A percentile compares a stretch with the other conserved stretches of the same genome.
Conservation (phyloP, 169 alveolate genomes). For the Plasmodium ovale region DNA sequence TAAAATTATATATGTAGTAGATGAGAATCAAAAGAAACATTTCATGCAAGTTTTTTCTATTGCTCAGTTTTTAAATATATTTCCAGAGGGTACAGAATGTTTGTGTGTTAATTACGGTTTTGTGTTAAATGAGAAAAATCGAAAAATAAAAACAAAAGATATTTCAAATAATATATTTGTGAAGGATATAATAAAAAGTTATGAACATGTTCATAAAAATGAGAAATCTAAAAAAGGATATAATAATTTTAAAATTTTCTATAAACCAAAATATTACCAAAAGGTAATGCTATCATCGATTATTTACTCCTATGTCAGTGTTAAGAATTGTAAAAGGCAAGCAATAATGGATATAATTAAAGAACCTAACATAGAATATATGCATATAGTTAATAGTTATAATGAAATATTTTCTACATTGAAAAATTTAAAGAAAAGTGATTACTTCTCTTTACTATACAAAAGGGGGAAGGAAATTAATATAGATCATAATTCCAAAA, state of each 20-base stretch:
- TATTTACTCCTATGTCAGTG: slow-evolving; percentile 63
- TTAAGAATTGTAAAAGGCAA: slow-evolving; percentile 56
- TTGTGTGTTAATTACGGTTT: slow-evolving; percentile 55
- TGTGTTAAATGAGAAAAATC: slow-evolving; percentile 46
- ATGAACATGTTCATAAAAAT: not conserved
- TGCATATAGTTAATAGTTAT: slow-evolving; percentile 21
- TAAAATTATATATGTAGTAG: slow-evolving; percentile 81
- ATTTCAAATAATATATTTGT: slow-evolving; percentile 30
- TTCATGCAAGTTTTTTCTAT: slow-evolving; percentile 77
- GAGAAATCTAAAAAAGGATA: not conserved
- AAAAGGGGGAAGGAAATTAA: not conserved
- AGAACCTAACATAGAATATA: slow-evolving; percentile 10
- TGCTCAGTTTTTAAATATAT: slow-evolving; percentile 23
- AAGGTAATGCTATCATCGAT: slow-evolving; percentile 21
- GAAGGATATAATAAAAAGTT: slow-evolving; percentile 22
- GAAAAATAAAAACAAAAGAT: slow-evolving; percentile 63
- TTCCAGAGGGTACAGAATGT: slow-evolving; percentile 13
- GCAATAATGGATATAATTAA: slow-evolving; percentile 12
- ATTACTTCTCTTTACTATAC: slow-evolving; percentile 14
- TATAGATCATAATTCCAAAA: slow-evolving; percentile 33
- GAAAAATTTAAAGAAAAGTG: slow-evolving; percentile 1
- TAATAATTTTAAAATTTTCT: not conserved
- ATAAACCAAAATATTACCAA: not conserved
- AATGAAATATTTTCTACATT: slow-evolving; percentile 14
- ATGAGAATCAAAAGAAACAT: slow-evolving; percentile 80